Evolutionary conservation across 805 yeast genomes (phyloP), one percentile per base, ranked within the genome.

Genomic region (Metschnikowia bowlesiae): DNA sequence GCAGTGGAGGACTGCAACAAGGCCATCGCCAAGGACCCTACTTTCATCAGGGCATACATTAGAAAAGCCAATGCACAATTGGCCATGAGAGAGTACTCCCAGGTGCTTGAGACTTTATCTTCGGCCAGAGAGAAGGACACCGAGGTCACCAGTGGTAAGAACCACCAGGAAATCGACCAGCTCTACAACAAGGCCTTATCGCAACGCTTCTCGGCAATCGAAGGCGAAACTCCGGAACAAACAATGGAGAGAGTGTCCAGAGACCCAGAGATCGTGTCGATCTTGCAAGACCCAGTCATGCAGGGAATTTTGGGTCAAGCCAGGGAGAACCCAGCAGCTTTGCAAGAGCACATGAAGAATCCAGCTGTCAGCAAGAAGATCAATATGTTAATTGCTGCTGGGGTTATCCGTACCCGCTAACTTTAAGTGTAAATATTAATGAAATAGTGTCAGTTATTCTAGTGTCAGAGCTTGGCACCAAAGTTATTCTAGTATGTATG

Each of bases 331-430:
- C 99, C 99, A 46, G 96, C 96, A 41, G 98, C 98, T 49, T 79
- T 94, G 61, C 95, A 88, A 67, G 97, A 92, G 62, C 99, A 94
- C 73, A 90, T 94, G 97, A 87, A 83, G 78, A 94, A 94, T 72
- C 98, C 99, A 38, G 95, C 84, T 53, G 87, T 94, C 46, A 81
- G 84, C 64, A 85, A 84, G 69, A 94, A 94, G 82, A 84, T 94
- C 61, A 85, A 87, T 69, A 79, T 87, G 60, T 80, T 94, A 69
- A 85, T 91, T 67, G 96, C 97, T 50, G 97, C 98, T 16, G 99
- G 99, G 68, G 87, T 94, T 50, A 91, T 94, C 63, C 85, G 96
- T 67, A 89, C 96, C 32, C 84, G 96, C 65, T 85, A 66, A 53
- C 16, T 26, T 22, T 13, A 42, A 37, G 29, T 37, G 18, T 38